Evolutionary conservation across 345 rosid genomes (phyloP), one percentile per base, ranked within the genome.

Genomic region (Salix arbutifolia): DNA sequence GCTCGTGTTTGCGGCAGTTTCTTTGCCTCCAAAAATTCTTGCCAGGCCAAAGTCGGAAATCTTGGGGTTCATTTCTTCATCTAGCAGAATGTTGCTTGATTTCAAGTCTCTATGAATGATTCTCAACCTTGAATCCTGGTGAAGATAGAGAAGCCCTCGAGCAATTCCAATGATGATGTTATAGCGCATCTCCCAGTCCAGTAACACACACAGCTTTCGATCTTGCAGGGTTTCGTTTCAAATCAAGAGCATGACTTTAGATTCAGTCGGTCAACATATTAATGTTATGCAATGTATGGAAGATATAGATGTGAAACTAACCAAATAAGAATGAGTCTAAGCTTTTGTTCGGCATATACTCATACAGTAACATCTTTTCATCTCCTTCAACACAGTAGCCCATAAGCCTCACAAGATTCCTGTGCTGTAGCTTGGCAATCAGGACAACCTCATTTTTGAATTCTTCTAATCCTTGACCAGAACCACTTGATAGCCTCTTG

Each of bases 321-420:
- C 94, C 90, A 75, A 86, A 90, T 17, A 91, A 18, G 65, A 87
- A 88, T 16, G 67, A 80, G 69, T 90, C 92, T 65, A 91, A 83
- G 84, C 90, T 89, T 83, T 81, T 89, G 77, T 91, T 91, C 6
- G 87, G 86, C 87, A 89, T 84, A 76, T 84, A 89, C 77, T 91
- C 94, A 28, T 86, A 89, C 4, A 89, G 80, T 40, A 91, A 82
- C n/a, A 89, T 75, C 79, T 77, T 89, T 75, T 90, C 92, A 4
- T 81, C 77, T 70, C 86, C 84, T 46, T 82, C 67, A 19, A 85
- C 28, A 62, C 92, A 88, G 60, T 82, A 91, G 16, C 94, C 92
- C 37, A 88, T 37, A 64, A 91, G 86, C 68, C 75, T 84, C 1
- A 89, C 94, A 0, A 89, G 90, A 82, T 88, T 91, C 28, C 87